These are phyloP conservation scores for Spongispora temasekensis DNA, from an alignment of 1,284 basidiomycete species.

Conservation along the genomic window DNA sequence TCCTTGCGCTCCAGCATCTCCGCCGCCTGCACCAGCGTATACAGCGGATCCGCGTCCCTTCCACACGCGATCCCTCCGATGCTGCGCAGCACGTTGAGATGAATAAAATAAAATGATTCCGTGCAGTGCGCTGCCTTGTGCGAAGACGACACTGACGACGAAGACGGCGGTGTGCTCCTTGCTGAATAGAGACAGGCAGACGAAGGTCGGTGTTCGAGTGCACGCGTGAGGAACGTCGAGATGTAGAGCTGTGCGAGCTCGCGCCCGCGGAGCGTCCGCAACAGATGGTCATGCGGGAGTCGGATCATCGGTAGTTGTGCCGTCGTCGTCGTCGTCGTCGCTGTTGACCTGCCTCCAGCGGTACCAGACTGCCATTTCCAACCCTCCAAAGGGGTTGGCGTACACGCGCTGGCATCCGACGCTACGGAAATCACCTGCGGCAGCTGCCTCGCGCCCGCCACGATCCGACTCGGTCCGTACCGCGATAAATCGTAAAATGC, in stretches of 20 bases:
- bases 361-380: background rate
- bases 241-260: constrained; percentile 63
- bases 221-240: constrained; percentile 57
- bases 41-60: constrained; percentile 71
- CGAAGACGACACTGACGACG: no score
- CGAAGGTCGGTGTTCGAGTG: constrained; percentile 55
- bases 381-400: background rate
- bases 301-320: constrained; percentile 16
- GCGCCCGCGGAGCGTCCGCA: constrained; percentile 57
- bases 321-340: background rate
- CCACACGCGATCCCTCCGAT: constrained; percentile 70
- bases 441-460: constrained; percentile 44
- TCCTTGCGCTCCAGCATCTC: constrained; percentile 72
- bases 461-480: constrained; percentile 68
- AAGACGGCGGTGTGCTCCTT: constrained; percentile 8
- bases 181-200: constrained; percentile 46
- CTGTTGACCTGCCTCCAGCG: background rate
- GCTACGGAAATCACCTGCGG: constrained; percentile 32
- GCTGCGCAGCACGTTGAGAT: constrained; percentile 67
- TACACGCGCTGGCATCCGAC: constrained; percentile 21
- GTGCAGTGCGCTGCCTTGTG: constrained; percentile 43
- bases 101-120: constrained; percentile 74
- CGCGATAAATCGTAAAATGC: constrained; percentile 74
- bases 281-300: constrained; percentile 50
- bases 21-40: constrained; percentile 61